A percentile compares a stretch with the other conserved stretches of the same genome.
phyloP scores from a whole-genome alignment of 129 eudicot species.

The Chrysanthemum seticuspe region DNA sequence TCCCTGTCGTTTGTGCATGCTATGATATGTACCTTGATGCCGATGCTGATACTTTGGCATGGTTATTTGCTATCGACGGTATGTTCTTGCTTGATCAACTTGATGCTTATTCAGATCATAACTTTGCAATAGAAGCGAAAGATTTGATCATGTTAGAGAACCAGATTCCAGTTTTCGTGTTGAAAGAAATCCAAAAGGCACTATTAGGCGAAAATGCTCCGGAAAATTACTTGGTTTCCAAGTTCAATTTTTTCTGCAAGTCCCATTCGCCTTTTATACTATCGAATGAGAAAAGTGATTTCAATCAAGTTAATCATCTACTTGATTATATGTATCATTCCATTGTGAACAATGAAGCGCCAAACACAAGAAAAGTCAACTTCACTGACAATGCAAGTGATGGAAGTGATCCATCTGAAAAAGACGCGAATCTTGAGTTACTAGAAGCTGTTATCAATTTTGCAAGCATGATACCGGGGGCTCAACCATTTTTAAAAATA shows the following conservation, averaged over 20 bases:
- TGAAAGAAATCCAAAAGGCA: conserved; percentile 28
- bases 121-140: not conserved
- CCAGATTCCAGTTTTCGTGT: conserved; percentile 38
- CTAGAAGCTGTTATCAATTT: not conserved
- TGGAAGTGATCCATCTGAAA: not conserved
- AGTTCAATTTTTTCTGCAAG: conserved; percentile 17
- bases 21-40: conserved; percentile 30
- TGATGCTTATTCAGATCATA: not conserved
- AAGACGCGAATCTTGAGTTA: not conserved
- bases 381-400: no score
- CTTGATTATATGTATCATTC: conserved; percentile 32
- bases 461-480: not conserved
- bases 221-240: conserved; percentile 16
- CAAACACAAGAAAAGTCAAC: no score
- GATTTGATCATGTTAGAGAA: conserved; percentile 50
- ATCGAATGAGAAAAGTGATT: not conserved
- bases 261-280: conserved; percentile 10
- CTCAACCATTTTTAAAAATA: not conserved
- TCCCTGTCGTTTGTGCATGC: conserved; percentile 23
- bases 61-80: conserved; percentile 41
- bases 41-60: conserved; percentile 31
- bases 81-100: conserved; percentile 32
- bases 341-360: conserved; percentile 8
- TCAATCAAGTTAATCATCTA: conserved; percentile 1
- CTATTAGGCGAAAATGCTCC: not conserved